Evolutionary conservation across 352 stramenopile species (phyloP).

Genomic region (Halophytophthora batemanensis): DNA sequence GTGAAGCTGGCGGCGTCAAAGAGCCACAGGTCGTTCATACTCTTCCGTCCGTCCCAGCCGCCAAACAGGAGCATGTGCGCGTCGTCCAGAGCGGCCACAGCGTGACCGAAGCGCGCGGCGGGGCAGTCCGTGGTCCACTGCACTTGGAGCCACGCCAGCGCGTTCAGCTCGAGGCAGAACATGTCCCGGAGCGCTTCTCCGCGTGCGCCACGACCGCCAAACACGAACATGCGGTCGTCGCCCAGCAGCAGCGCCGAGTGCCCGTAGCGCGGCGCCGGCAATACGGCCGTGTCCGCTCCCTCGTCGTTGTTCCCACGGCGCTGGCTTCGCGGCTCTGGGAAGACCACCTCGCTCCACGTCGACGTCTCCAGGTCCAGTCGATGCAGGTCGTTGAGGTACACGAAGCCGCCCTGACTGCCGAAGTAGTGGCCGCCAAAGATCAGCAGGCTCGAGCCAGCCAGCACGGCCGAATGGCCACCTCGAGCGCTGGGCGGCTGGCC

Average conservation of each 20-base stretch:
- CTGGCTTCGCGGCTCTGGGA: conserved; percentile 25
- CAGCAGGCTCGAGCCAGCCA: conserved; percentile 80
- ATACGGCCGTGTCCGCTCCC: conserved; percentile 22
- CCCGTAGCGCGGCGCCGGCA: conserved; percentile 80
- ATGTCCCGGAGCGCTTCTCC: conserved; percentile 79
- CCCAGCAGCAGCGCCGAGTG: conserved; percentile 78
- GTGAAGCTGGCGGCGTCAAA: conserved; percentile 73
- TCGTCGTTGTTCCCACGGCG: conserved; percentile 18
- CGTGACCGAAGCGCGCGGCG: conserved; percentile 69
- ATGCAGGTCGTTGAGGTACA: conserved; percentile 90
- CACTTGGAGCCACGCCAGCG: conserved; percentile 83
- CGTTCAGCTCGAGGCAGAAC: conserved; percentile 83
- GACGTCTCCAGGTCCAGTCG: conserved; percentile 83
- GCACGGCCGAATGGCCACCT: conserved; percentile 63
- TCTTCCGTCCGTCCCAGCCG: conserved; percentile 81
- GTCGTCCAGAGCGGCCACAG: conserved; percentile 55
- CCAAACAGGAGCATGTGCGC: conserved; percentile 85
- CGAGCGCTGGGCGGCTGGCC: conserved; percentile 53
- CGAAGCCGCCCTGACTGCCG: conserved; percentile 75
- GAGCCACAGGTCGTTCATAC: conserved; percentile 71
- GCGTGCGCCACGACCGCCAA: conserved; percentile 54
- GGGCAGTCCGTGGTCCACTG: conserved; percentile 85
- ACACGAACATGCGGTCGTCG: conserved; percentile 72
- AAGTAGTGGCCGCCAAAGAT: conserved; percentile 91
- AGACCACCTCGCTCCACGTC: conserved; percentile 65